Percentiles rank a stretch among this genome's conserved stretches.
Evolutionary conservation across 495 filamentous ascomycete genomes (phyloP).

Genomic region (Penicillium salamii): DNA sequence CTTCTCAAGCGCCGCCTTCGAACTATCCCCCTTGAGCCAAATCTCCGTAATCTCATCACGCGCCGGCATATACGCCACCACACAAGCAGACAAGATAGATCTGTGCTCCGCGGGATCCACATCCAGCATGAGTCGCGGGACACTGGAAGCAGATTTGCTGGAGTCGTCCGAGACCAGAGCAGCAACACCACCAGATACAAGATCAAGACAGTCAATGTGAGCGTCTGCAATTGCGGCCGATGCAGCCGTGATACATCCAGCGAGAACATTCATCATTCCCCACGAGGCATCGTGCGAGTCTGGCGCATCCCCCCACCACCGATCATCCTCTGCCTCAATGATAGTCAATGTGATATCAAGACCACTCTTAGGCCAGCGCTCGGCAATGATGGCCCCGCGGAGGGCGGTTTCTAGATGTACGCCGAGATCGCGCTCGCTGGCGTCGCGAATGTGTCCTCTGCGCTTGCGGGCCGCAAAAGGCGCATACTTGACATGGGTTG

Average conservation of each 20-base stretch:
- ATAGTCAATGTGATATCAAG: constrained; percentile 90
- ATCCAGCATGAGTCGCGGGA: constrained; percentile 67
- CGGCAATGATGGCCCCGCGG: constrained; percentile 82
- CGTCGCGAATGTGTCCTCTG: constrained; percentile 82
- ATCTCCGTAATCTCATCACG: constrained; percentile 91
- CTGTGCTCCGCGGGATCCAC: constrained; percentile 76
- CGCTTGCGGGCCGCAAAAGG: constrained; percentile 84
- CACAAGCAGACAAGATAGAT: constrained; percentile 71
- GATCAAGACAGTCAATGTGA: constrained; percentile 91
- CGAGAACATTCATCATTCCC: constrained; percentile 85
- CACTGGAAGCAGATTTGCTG: constrained; percentile 23
- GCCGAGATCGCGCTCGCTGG: constrained; percentile 81
- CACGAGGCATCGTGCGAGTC: constrained; percentile 54
- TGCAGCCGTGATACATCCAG: constrained; percentile 89
- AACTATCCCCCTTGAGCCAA: constrained; percentile 82
- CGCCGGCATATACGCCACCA: constrained; percentile 83
- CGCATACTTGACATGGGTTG: constrained; percentile 91
- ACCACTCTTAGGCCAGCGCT: constrained; percentile 94
- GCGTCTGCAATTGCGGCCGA: constrained; percentile 95
- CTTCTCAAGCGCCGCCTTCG: constrained; percentile 29
- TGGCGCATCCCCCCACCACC: constrained; percentile 55
- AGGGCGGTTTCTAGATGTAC: constrained; percentile 90
- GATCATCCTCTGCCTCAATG: constrained; percentile 82
- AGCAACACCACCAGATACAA: constrained; percentile 85
- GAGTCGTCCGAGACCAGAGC: constrained; percentile 61